Evolutionary conservation across 2,329 filamentous ascomycete genomes (phyloP), one percentile per base, ranked within the genome.

Genomic region (Hypoxylon sp.): DNA sequence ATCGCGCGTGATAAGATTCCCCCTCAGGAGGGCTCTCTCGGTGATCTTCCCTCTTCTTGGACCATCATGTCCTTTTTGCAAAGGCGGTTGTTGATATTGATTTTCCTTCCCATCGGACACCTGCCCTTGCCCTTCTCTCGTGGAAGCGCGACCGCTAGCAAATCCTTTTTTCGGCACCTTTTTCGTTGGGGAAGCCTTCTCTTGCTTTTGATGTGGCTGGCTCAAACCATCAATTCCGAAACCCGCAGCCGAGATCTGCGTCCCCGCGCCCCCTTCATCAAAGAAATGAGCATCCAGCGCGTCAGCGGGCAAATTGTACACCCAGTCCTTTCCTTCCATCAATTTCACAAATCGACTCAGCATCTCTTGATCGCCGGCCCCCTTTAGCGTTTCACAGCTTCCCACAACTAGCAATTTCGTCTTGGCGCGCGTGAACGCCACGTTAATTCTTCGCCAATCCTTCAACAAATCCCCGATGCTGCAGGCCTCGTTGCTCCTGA

Each of bases 371-470:
- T 83, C 82, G n/a, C 84, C 90, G 58, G 91, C 86, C 10, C 89
- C 84, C 85, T 92, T 93, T 2, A 99, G 83, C 0, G 96, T 99
- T 62, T 84, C 86, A 76, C 88, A 88, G 79, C 93, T 97, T 9
- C 96, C 96, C 0, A 99, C 81, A 11, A 99, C 91, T 1, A 99
- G 85, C 37, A 99, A 83, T 82, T 99, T 99, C 0, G 92, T 96
- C 78, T 94, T 93, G 22, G 96, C 96, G 29, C 96, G 87, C 3
- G 96, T 99, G 71, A 99, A 93, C 0, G 96, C 96, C 3, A 99
- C 96, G 74, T 99, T 99, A 78, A 99, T 94, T 53, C 96, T 85
- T 61, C 96, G 85, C 92, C 94, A 97, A 79, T 99, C 96, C 67
- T 92, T 92, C 29, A 99, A 84, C 50, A 99, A 80, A 61, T 98